Evolutionary conservation across 306 rosid genomes (phyloP).

Genomic region (Quercus wislizeni): DNA sequence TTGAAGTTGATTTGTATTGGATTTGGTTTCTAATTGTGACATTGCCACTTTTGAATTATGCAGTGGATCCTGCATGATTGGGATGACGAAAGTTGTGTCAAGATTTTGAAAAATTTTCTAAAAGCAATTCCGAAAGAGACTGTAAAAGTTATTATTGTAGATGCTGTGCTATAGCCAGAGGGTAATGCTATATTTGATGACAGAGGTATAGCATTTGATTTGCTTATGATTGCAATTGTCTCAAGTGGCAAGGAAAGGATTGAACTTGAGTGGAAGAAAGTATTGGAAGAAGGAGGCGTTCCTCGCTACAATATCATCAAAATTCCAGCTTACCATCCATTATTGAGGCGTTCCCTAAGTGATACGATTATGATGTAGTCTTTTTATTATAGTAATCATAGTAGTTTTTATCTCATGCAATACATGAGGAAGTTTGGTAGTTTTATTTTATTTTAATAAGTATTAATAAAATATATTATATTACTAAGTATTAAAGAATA

Average conservation of each 20-base stretch:
- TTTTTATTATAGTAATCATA: no score
- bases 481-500: no score
- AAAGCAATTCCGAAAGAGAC: constrained; percentile 48
- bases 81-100: constrained; percentile 50
- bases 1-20: no score
- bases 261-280: constrained; percentile 49
- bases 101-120: constrained; percentile 46
- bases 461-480: no score
- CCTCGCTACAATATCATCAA: constrained; percentile 46
- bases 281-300: constrained; percentile 47
- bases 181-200: constrained; percentile 43
- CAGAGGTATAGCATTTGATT: constrained; percentile 39
- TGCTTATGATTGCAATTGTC: constrained; percentile 32
- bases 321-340: constrained; percentile 38
- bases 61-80: constrained; percentile 73
- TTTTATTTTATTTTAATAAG: no score
- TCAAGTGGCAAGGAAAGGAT: constrained; percentile 42
- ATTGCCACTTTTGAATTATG: neutral
- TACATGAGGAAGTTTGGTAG: no score
- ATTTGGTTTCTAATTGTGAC: no score
- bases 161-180: constrained; percentile 34
- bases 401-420: no score
- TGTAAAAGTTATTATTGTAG: constrained; percentile 54
- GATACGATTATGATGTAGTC: neutral
- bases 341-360: constrained; percentile 28